phyloP scores from a whole-genome alignment of 2,329 filamentous ascomycete species.

The Metarhizium album region DNA sequence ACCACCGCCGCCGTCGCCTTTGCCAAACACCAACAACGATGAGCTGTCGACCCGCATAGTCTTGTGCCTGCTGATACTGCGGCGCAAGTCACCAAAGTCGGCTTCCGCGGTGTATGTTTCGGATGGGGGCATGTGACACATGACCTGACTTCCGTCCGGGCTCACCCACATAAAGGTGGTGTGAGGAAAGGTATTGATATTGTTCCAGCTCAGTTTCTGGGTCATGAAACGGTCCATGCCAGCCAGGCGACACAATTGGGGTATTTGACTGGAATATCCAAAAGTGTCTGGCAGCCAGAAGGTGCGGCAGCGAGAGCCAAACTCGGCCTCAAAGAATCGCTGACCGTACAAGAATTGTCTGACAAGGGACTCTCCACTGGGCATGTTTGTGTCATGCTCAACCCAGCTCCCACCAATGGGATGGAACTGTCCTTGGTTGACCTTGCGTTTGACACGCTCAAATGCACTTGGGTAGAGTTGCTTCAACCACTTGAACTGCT shows the following conservation, averaged over 20 bases:
- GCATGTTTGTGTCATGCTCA: conserved; percentile 96
- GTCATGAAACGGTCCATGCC: conserved; percentile 96
- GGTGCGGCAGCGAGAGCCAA: conserved; percentile 77
- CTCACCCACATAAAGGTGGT: conserved; percentile 99
- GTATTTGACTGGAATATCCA: conserved; percentile 90
- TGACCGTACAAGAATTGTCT: conserved; percentile 95
- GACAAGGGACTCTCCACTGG: conserved; percentile 86
- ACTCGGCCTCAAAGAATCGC: conserved; percentile 85
- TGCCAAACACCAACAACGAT: conserved; percentile 87
- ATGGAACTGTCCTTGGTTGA: conserved; percentile 83
- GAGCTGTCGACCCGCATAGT: conserved; percentile 88
- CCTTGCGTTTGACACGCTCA: conserved; percentile 81
- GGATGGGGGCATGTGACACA: conserved; percentile 93
- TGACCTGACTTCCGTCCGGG: conserved; percentile 87
- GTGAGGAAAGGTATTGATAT: conserved; percentile 98
- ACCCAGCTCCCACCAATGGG: conserved; percentile 98
- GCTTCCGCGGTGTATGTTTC: conserved; percentile 95
- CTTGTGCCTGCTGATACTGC: conserved; percentile 87
- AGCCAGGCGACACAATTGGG: conserved; percentile 85
- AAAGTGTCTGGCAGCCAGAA: conserved; percentile 99
- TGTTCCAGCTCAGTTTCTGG: conserved; percentile 99
- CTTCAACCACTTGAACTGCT: conserved; percentile 98
- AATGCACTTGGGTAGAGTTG: conserved; percentile 79
- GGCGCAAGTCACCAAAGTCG: conserved; percentile 86
- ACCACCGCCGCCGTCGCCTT: conserved; percentile 91